Base-by-base conservation (phyloP, 495 filamentous ascomycete genomes). In the Rostrohypoxylon terebratum region DNA sequence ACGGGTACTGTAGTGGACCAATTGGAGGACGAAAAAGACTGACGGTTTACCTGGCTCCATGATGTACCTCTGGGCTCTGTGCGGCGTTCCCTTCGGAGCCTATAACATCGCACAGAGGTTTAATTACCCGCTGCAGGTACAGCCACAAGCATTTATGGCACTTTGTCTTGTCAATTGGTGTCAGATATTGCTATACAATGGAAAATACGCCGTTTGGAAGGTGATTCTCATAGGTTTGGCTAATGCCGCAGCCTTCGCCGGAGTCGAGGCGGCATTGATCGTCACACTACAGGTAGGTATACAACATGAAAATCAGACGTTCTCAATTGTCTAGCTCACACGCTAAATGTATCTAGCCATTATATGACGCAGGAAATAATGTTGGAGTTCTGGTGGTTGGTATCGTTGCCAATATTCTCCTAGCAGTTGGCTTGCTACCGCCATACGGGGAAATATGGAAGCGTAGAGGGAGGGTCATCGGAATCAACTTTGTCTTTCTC, bases 371-470 rank as follows among this genome's bases (percentile, higher is more conserved):
- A 4, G 84, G 85, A 0, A 79, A 82, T 38, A 67, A 84, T 9
- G 85, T 83, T 0, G 89, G 90, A 0, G 83, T 91, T 33, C 73
- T 87, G 1, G 74, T 90, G 1, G 81, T 93, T 38, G 90, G 89
- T 10, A 79, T 90, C n/a, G 73, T 87, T 50, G 88, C 89, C 2
- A 83, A 89, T 14, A 81, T 90, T 16, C 79, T 91, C 3, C 80
- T 91, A 7, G 86, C 81, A n/a, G 76, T 78, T 1, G 90, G 92
- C 6, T 78, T 94, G 7, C 58, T 94, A 1, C 90, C 91, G 2
- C 90, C 90, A 0, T 94, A 94, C 68, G 85, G 86, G 60, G 92
- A 94, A 75, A 78, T 93, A 4, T 90, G 86, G 85, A 93, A 93
- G 76, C 81, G 91, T 14, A 82, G 85, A 48, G 92, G 92, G 0